Base-by-base conservation (phyloP, 352 stramenopile species). In the Pythium sukuiense region DNA sequence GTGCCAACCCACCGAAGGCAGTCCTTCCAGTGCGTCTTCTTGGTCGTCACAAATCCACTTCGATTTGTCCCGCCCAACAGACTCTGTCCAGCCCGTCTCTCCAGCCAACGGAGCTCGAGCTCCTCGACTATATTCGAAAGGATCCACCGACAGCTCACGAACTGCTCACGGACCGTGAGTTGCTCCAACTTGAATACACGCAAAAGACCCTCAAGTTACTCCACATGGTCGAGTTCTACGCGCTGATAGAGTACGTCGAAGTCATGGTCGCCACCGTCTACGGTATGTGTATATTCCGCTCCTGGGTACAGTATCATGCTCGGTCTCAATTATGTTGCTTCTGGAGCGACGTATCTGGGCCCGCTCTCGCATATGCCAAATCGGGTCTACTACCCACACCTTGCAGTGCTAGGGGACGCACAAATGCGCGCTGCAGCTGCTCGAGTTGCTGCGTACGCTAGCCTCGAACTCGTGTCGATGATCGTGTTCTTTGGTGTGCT, bases 161-260 rank as follows among this genome's bases (percentile, higher is more conserved):
- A n/a, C n/a, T n/a, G n/a, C n/a, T 13, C 48, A 37, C 13, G 0
- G 16, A 45, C 16, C 12, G 13, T 29, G 32, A 33, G 24, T n/a
- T 20, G 9, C 67, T 72, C 11, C 59, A 59, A 0, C 33, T 48
- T 8, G 4, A 65, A 11, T 59, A 76, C 1, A 41, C 70, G 16
- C 55, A 59, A 41, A 66, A 67, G 27, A 46, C 63, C 50, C 72
- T 78, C 7, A 56, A 70, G 29, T 60, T 76, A n/a, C 37, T 81
- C 33, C 74, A 71, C 56, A 48, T 76, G 26, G 73, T 54, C 4
- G 72, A 81, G 45, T 79, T 77, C 43, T 20, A 77, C 6, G 37
- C 76, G 18, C 55, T 79, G 3, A 62, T 71, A 26, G 61, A 79
- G 37, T 78, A 71, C 29, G 65, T 73, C 27, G 72, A 81, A 67